Percentiles rank a stretch among this genome's conserved stretches.
Conservation (phyloP, 78 protist species). For the Dictyostelium capitatum region DNA sequence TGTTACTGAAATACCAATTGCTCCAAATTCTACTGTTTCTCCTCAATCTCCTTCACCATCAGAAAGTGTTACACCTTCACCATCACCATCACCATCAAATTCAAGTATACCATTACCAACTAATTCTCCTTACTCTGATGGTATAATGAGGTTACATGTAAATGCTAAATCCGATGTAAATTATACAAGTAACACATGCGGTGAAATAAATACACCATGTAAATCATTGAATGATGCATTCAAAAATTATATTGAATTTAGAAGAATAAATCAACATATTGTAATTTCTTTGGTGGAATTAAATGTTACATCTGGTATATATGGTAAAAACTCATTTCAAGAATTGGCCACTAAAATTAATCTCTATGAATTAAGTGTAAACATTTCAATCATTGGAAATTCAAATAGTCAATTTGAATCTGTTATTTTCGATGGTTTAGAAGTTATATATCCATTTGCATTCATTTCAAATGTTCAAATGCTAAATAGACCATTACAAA, state of each 20-base stretch:
- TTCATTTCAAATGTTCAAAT: not conserved
- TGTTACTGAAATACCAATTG: not conserved
- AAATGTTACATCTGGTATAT: not conserved
- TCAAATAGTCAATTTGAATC: not conserved
- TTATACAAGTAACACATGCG: not conserved
- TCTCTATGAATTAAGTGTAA: slow-evolving; percentile 7
- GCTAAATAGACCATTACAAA: not conserved
- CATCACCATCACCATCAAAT: not conserved
- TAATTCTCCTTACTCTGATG: not conserved
- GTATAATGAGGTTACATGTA: not conserved
- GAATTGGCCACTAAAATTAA: not conserved
- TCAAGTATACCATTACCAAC: not conserved
- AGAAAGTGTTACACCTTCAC: not conserved
- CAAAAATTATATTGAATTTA: not conserved
- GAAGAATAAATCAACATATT: not conserved
- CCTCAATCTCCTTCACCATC: not conserved
- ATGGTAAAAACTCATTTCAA: not conserved
- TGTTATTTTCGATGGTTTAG: not conserved
- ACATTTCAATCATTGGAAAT: not conserved
- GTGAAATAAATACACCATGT: not conserved
- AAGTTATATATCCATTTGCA: not conserved
- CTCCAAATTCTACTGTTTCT: not conserved
- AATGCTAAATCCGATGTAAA: not conserved
- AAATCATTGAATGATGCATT: not conserved
- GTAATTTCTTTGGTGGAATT: not conserved